These are phyloP conservation scores for Marchantia paleacea DNA, from an alignment of 225 moss, liverwort and hornwort species.

Conservation along the genomic window DNA sequence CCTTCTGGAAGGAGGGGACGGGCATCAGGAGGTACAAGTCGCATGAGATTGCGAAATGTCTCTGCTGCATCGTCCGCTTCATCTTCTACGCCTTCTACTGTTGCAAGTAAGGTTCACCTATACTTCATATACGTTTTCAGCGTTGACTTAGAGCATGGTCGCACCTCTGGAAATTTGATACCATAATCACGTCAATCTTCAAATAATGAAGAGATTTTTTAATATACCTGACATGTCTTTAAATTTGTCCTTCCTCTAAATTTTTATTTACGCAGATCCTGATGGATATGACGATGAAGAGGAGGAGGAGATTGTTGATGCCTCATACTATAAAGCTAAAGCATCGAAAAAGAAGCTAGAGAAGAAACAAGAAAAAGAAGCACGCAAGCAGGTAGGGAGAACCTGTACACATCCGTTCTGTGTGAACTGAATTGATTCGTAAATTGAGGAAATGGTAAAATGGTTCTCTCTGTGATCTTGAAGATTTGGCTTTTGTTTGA, in stretches of 20 bases:
- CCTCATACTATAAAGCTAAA: constrained; percentile 62
- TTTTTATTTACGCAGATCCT: constrained; percentile 30
- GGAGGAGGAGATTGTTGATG: constrained; percentile 48
- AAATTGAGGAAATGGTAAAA: neutral
- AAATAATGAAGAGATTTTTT: neutral
- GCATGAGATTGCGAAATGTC: constrained; percentile 37
- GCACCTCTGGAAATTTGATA: neutral
- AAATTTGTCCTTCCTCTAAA: neutral
- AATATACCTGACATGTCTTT: neutral
- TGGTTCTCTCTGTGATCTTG: neutral
- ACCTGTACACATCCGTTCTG: neutral
- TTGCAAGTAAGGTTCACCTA: constrained; percentile 20
- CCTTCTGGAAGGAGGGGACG: constrained; percentile 23
- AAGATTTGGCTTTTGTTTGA: neutral
- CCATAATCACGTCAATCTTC: neutral
- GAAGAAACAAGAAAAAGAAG: constrained; percentile 83
- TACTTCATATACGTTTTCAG: neutral
- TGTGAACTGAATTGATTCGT: neutral
- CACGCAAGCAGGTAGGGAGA: constrained; percentile 62
- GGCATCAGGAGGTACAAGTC: constrained; percentile 33
- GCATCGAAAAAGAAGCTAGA: constrained; percentile 66
- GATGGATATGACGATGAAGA: constrained; percentile 47
- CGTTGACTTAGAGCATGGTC: neutral
- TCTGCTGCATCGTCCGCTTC: constrained; percentile 33
- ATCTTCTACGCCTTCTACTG: constrained; percentile 47